Conservation (phyloP, 306 rosid species). For the Trifolium subterraneum region DNA sequence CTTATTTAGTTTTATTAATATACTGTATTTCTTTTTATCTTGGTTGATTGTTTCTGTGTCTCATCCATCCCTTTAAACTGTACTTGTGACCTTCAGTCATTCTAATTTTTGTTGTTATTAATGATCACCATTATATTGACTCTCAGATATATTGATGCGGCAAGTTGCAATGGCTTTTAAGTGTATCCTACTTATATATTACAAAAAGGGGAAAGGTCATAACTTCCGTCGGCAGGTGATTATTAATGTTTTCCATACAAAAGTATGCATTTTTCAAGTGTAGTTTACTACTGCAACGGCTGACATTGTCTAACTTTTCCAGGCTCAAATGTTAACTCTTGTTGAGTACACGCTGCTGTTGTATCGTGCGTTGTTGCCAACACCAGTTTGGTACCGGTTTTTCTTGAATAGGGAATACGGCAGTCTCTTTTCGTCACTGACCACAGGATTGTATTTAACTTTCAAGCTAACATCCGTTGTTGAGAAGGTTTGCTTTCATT, state of each 20-base stretch:
- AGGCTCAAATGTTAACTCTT: slow-evolving; percentile 89
- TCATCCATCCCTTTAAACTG: slow-evolving; percentile 7
- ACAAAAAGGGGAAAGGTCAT: slow-evolving; percentile 87
- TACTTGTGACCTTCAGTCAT: slow-evolving; percentile 1
- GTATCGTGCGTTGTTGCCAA: slow-evolving; percentile 84
- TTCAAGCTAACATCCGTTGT: slow-evolving; percentile 87
- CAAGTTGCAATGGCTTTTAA: slow-evolving; percentile 87
- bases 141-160: slow-evolving; percentile 81
- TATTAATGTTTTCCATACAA: slow-evolving; percentile 29
- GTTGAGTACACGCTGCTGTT: slow-evolving; percentile 75
- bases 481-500: slow-evolving; percentile 69
- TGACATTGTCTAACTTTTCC: slow-evolving; percentile 40
- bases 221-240: slow-evolving; percentile 85
- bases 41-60: background rate
- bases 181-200: slow-evolving; percentile 76
- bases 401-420: slow-evolving; percentile 84
- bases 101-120: slow-evolving; percentile 22
- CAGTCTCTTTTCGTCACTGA: slow-evolving; percentile 90
- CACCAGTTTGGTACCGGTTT: slow-evolving; percentile 92
- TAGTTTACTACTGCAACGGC: slow-evolving; percentile 32
- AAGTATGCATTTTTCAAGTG: slow-evolving; percentile 14
- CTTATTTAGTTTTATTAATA: slow-evolving; percentile 6
- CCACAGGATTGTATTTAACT: slow-evolving; percentile 87
- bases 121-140: slow-evolving; percentile 32
- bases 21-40: background rate